phyloP scores from a whole-genome alignment of 1,284 basidiomycete species.

The Ceratobasidium papillatum region DNA sequence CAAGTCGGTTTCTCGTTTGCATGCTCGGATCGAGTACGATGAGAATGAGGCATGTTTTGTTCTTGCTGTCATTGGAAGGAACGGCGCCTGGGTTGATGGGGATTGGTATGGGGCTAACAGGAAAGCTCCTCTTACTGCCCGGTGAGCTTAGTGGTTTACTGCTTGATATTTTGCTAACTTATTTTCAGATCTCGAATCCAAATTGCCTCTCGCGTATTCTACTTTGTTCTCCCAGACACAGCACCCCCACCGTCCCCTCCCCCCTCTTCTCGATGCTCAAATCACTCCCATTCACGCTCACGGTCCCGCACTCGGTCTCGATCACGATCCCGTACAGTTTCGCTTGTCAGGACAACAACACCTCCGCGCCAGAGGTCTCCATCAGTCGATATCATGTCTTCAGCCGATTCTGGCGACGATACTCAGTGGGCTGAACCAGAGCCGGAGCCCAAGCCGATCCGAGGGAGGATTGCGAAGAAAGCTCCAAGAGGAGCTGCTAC shows the following conservation, averaged over 20 bases:
- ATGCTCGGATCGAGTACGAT: conserved; percentile 95
- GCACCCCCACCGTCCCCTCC: conserved; percentile 31
- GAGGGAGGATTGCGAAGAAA: conserved; percentile 12
- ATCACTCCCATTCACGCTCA: conserved; percentile 25
- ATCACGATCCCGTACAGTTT: conserved; percentile 18
- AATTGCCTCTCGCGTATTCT: conserved; percentile 97
- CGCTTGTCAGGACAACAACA: not conserved
- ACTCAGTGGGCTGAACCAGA: conserved; percentile 49
- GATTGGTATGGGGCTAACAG: conserved; percentile 91
- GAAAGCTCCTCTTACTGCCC: conserved; percentile 80
- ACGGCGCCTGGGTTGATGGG: conserved; percentile 98
- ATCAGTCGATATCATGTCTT: conserved; percentile 81
- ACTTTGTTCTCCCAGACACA: conserved; percentile 82
- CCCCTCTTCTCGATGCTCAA: conserved; percentile 25
- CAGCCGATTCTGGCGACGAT: conserved; percentile 71
- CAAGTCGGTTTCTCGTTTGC: conserved; percentile 90
- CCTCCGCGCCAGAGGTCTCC: conserved; percentile 62
- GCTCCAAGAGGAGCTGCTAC: conserved; percentile 56
- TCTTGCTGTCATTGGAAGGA: conserved; percentile 90
- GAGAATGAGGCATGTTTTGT: conserved; percentile 88
- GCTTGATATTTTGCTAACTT: conserved; percentile 5
- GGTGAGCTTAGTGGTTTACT: conserved; percentile 60
- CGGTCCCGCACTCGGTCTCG: conserved; percentile 29
- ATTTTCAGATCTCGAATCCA: conserved; percentile 90
- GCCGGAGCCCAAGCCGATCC: conserved; percentile 14